Conservation (phyloP, 805 yeast genomes). For the Candida vaughaniae region DNA sequence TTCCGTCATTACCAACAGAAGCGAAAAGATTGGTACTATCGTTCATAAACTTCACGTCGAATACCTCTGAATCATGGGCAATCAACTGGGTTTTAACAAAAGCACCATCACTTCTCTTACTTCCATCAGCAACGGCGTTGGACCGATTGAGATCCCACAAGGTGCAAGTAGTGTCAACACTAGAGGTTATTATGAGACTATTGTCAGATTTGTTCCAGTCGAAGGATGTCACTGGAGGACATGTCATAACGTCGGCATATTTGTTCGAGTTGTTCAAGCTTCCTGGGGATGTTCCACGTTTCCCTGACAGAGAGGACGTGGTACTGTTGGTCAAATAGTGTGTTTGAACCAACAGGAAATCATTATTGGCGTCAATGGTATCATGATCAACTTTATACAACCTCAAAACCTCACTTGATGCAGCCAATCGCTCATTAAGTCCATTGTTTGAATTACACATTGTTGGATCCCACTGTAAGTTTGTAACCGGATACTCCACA, state of each 20-base stretch:
- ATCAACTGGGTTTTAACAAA: conserved; percentile 88
- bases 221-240: conserved; percentile 90
- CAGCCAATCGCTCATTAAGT: conserved; percentile 49
- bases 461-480: conserved; percentile 72
- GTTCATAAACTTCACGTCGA: conserved; percentile 82
- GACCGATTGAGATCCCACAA: conserved; percentile 75
- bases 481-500: conserved; percentile 68
- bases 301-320: not conserved
- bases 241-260: conserved; percentile 46
- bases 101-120: conserved; percentile 41
- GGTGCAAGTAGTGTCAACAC: conserved; percentile 96
- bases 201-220: conserved; percentile 86
- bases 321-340: conserved; percentile 41
- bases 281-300: conserved; percentile 9
- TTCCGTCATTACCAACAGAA: conserved; percentile 93
- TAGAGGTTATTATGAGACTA: conserved; percentile 71
- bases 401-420: conserved; percentile 71
- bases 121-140: conserved; percentile 1
- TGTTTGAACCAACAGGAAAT: conserved; percentile 37
- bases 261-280: conserved; percentile 9
- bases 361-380: conserved; percentile 39
- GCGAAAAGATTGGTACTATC: conserved; percentile 78
- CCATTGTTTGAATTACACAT: conserved; percentile 23
- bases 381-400: conserved; percentile 56
- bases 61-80: conserved; percentile 95